Evolutionary conservation across 108 stramenopile species (phyloP).

Genomic region (Bacterosira constricta): DNA sequence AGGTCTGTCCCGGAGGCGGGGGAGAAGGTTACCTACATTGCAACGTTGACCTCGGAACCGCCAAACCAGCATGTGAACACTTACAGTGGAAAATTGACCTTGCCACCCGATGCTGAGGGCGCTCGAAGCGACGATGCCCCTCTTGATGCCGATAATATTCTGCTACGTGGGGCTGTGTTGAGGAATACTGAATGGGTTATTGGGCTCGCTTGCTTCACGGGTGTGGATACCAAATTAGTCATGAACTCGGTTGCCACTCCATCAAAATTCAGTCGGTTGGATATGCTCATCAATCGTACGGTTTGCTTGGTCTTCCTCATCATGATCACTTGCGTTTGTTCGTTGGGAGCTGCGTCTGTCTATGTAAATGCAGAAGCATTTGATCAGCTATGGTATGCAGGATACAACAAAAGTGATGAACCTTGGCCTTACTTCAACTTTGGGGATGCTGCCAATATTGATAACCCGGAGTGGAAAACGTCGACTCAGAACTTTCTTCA

Average conservation of each 20-base stretch:
- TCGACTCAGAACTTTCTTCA: slow-evolving; percentile 67
- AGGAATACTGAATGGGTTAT: slow-evolving; percentile 97
- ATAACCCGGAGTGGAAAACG: slow-evolving; percentile 62
- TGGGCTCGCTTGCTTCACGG: slow-evolving; percentile 95
- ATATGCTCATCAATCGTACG: slow-evolving; percentile 78
- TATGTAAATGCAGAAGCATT: slow-evolving; percentile 37
- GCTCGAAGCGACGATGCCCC: slow-evolving; percentile 63
- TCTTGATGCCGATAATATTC: slow-evolving; percentile 83
- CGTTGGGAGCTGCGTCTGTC: slow-evolving; percentile 51
- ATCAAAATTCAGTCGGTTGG: slow-evolving; percentile 92
- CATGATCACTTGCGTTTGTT: slow-evolving; percentile 64
- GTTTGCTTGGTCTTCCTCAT: slow-evolving; percentile 87
- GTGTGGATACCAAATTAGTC: slow-evolving; percentile 93
- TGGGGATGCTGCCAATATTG: slow-evolving; percentile 4
- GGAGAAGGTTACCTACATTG: slow-evolving; percentile 43
- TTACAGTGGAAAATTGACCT: slow-evolving; percentile 82
- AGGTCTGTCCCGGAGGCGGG: slow-evolving; percentile 10
- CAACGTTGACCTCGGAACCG: slow-evolving; percentile 77
- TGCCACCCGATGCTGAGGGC: slow-evolving; percentile 54
- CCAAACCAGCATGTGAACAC: slow-evolving; percentile 93
- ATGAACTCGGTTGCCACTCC: slow-evolving; percentile 91
- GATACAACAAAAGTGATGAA: slow-evolving; percentile 55
- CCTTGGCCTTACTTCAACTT: slow-evolving; percentile 81
- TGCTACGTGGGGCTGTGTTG: slow-evolving; percentile 93
- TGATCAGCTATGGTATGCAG: slow-evolving; percentile 67